Base-by-base conservation (phyloP, 352 stramenopile genomes). In the Globisporangium splendens region DNA sequence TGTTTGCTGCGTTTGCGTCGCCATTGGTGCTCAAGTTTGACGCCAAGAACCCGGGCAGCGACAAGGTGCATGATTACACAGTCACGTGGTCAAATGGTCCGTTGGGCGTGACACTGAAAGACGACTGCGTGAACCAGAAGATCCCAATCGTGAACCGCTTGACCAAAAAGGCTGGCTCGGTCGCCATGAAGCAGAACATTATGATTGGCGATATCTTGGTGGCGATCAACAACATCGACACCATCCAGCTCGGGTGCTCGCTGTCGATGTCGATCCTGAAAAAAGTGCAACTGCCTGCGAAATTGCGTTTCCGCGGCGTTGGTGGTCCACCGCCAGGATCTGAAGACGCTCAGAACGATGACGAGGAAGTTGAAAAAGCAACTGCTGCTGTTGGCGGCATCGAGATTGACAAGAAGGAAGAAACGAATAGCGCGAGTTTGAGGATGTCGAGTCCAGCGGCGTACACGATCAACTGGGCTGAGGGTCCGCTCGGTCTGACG, bases 141-240 rank as follows among this genome's bases (percentile, higher is more conserved):
- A 80, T 95, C 33, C 85, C 85, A 38, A 95, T 95, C 47, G 85
- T 95, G 31, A 92, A 95, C 56, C 85, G 85, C 8, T 67, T 95
- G 39, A 95, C 85, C 12, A 93, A 92, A 63, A 95, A 95, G 63
- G 71, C 77, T 5, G 85, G 85, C 18, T 95, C 85, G 11, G 85
- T 95, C 46, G 85, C 85, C 24, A 78, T 95, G 15, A 95, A 95
- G 63, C 83, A 95, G 61, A 95, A 95, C 59, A 95, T 95, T 51
- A 80, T 77, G 18, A 95, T 95, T 48, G 85, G 85, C 21, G 85
- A 95, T 46, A 77, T 95, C 18, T 68, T 95, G 13, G 84, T 92
- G 46, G 81, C 85, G 33, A 95, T 95, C 62, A 95, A 95, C 73
- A 95, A 95, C 64, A 95, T 95, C 24, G 85, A 95, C 56, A 95